Base-by-base conservation (phyloP, 176 grass and related monocot species). In the Zea mays region DNA sequence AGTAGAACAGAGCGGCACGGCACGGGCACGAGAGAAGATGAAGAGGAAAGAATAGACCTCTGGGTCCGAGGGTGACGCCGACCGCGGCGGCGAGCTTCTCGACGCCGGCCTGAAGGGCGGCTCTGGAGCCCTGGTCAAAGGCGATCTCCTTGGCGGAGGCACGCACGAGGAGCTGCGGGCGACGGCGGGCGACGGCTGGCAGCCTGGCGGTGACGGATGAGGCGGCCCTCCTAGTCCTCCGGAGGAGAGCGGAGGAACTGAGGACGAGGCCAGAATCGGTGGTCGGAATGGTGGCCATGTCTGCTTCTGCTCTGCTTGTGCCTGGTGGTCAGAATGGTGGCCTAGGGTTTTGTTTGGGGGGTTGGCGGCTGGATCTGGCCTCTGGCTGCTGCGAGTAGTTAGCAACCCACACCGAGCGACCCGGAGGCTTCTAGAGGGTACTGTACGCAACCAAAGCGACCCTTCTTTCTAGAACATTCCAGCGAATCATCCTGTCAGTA, bases 1-100 rank as follows among this genome's bases (percentile, higher is more conserved):
- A 5, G 6, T 5, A 62, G 33, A 62, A 7, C 27, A 62, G 13
- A 64, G 62, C 13, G 15, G 62, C 62, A 55, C 62, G 15, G 59
- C 59, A 48, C 0, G 46, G 3, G 17, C 6, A 2, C 6, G 36
- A 10, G 11, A 2, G 46, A 2, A 14, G 11, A 5, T 3, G 17
- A 20, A 56, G 47, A 48, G 0, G 0, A 14, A 42, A 34, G 12
- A 1, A 13, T 3, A 0, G 12, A 97, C 94, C 94, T 93, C 94
- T 91, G 13, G 94, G 94, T 34, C 93, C 90, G 9, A 97, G 94
- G 65, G 94, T 94, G 56, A 94, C 91, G 13, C 89, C 91, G 19
- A 92, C 91, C 16, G 84, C 87, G 74, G 84, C 86, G 34, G 95
- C 89, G 63, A 97, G 95, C 75, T 97, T 97, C 84, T 97, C 87